phyloP scores from a whole-genome alignment of 2,329 filamentous ascomycete genomes.

The Penicillium aurantiogriseum region DNA sequence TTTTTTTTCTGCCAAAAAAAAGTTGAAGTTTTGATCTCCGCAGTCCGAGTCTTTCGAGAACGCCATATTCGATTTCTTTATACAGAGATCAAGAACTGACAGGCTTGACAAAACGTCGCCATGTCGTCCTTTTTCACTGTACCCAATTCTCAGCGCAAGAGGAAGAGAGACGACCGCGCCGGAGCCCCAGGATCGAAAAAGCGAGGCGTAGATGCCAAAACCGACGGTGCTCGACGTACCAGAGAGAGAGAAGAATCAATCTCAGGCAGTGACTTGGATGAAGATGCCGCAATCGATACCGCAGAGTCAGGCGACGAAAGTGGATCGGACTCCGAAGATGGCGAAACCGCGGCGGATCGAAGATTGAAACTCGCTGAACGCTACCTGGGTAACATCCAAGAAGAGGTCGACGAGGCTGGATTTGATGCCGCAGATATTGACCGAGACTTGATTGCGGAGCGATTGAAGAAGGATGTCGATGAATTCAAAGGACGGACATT shows the following conservation, averaged over 20 bases:
- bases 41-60: conserved; percentile 14
- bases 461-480: conserved; percentile 85
- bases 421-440: conserved; percentile 96
- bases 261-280: conserved; percentile 75
- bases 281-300: conserved; percentile 48
- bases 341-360: conserved; percentile 86
- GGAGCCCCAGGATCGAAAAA: conserved; percentile 47
- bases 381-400: conserved; percentile 85
- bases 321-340: conserved; percentile 67
- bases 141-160: conserved; percentile 83
- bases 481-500: conserved; percentile 90
- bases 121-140: conserved; percentile 98
- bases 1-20: conserved; percentile 40
- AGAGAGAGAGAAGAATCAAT: conserved; percentile 71
- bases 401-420: conserved; percentile 77
- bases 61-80: conserved; percentile 11
- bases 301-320: conserved; percentile 50
- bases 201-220: conserved; percentile 41
- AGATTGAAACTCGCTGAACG: conserved; percentile 83
- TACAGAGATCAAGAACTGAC: conserved; percentile 8
- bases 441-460: conserved; percentile 83
- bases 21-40: conserved; percentile 26
- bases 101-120: conserved; percentile 2
- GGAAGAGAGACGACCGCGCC: conserved; percentile 65
- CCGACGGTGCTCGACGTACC: conserved; percentile 44